These are phyloP conservation scores for Alternaria sp. DNA, from an alignment of 2,329 filamentous ascomycete species.

Conservation along the genomic window DNA sequence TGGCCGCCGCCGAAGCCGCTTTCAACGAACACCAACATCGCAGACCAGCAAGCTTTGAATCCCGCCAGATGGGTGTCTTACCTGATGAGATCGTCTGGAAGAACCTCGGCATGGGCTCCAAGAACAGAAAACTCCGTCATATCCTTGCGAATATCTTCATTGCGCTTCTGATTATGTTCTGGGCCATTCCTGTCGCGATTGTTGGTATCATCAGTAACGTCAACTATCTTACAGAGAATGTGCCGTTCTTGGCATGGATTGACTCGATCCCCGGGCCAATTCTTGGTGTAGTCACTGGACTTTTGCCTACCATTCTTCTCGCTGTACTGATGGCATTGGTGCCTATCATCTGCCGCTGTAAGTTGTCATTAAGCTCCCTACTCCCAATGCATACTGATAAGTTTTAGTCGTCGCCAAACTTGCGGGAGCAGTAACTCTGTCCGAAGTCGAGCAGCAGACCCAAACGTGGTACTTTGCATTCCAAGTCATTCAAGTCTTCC, in stretches of 20 bases:
- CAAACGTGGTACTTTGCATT: constrained; percentile 94
- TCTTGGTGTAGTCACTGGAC: constrained; percentile 53
- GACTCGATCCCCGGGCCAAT: constrained; percentile 48
- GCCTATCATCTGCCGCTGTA: constrained; percentile 49
- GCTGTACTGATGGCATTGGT: constrained; percentile 53
- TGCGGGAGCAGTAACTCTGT: constrained; percentile 46
- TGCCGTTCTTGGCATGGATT: constrained; percentile 52
- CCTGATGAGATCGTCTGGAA: constrained; percentile 57
- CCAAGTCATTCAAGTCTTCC: constrained; percentile 90
- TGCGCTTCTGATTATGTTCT: constrained; percentile 53
- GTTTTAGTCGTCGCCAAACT: constrained; percentile 40
- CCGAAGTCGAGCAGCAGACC: constrained; percentile 70
- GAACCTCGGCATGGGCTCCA: constrained; percentile 50
- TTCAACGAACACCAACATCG: constrained; percentile 47
- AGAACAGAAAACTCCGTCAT: constrained; percentile 38
- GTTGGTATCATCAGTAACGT: constrained; percentile 54
- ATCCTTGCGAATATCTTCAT: constrained; percentile 47
- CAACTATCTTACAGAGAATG: constrained; percentile 48
- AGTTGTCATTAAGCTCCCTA: not conserved
- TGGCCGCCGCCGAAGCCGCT: constrained; percentile 83
- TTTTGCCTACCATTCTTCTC: constrained; percentile 53
- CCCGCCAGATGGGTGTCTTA: constrained; percentile 52
- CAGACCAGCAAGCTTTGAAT: constrained; percentile 32
- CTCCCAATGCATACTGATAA: not conserved
- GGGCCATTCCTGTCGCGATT: constrained; percentile 52